phyloP scores from a whole-genome alignment of 345 rosid genomes.

The Dimocarpus longan region DNA sequence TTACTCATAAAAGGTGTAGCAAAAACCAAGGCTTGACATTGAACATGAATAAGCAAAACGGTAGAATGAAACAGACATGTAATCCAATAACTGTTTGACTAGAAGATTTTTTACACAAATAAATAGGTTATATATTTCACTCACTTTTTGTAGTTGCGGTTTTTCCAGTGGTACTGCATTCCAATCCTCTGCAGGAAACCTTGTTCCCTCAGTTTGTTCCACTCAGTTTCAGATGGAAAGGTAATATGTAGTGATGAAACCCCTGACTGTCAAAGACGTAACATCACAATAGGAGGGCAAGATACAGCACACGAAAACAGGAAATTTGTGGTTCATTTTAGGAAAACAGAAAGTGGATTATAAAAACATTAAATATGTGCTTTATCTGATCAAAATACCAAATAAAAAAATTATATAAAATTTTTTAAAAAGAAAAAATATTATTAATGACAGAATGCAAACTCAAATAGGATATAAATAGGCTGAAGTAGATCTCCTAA shows the following conservation, averaged over 20 bases:
- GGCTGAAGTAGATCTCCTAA: not conserved
- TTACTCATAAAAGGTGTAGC: not conserved
- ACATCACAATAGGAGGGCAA: conserved; percentile 12
- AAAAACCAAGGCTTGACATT: not conserved
- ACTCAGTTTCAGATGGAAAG: conserved; percentile 79
- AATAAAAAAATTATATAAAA: not conserved
- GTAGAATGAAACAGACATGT: not conserved
- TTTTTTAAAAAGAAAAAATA: not conserved
- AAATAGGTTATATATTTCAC: conserved; percentile 15
- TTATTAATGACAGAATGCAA: not conserved
- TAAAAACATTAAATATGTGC: not conserved
- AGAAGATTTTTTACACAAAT: not conserved
- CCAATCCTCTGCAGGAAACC: conserved; percentile 88
- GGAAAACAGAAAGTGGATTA: conserved; percentile 9
- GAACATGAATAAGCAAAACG: not conserved
- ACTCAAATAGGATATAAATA: not conserved
- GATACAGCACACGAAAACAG: conserved; percentile 13
- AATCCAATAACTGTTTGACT: not conserved
- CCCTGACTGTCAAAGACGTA: conserved; percentile 50
- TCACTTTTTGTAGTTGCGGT: conserved; percentile 77
- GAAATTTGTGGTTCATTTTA: not conserved
- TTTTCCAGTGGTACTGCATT: conserved; percentile 97
- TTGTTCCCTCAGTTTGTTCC: conserved; percentile 61
- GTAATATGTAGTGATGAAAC: conserved; percentile 89
- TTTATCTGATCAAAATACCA: not conserved